Conservation (phyloP, 2,329 filamentous ascomycete genomes). For the Tolypocladium ophioglossoides region DNA sequence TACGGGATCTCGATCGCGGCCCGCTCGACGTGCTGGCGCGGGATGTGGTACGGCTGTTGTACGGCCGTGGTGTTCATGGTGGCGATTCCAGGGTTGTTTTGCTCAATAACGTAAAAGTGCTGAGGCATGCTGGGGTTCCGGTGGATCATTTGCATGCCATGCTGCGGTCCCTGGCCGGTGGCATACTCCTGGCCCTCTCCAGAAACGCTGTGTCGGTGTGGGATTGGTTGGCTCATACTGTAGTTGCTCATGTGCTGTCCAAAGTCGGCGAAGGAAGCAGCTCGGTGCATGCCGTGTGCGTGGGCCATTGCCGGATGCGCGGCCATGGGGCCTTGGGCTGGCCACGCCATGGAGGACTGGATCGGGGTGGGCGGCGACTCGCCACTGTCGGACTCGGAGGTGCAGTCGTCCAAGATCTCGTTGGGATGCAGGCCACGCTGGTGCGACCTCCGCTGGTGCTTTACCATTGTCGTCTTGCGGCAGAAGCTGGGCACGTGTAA, state of each 20-base stretch:
- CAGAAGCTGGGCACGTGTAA: conserved; percentile 45
- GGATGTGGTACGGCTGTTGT: conserved; percentile 40
- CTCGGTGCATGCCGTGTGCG: conserved; percentile 34
- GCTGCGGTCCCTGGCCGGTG: conserved; percentile 24
- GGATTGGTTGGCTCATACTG: conserved; percentile 27
- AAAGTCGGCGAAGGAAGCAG: conserved; percentile 45
- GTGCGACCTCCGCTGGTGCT: conserved; percentile 53
- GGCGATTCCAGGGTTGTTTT: conserved; percentile 50
- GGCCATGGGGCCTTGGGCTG: conserved; percentile 29
- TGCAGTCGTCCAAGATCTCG: conserved; percentile 42
- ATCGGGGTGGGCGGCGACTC: conserved; percentile 50
- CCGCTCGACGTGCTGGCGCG: conserved; percentile 36
- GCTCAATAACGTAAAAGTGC: conserved; percentile 49
- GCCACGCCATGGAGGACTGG: conserved; percentile 41
- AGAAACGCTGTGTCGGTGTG: conserved; percentile 36
- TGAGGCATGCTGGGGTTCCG: conserved; percentile 36
- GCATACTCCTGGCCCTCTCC: conserved; percentile 34
- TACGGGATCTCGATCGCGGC: conserved; percentile 40
- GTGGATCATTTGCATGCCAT: conserved; percentile 36
- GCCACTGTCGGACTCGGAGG: conserved; percentile 46
- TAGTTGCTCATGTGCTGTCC: conserved; percentile 38
- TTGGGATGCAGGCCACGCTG: conserved; percentile 46
- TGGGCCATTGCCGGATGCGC: conserved; percentile 25
- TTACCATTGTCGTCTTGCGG: conserved; percentile 62
- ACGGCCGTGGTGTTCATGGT: conserved; percentile 46